phyloP scores from a whole-genome alignment of 306 rosid species.

The Canavalia ensiformis region DNA sequence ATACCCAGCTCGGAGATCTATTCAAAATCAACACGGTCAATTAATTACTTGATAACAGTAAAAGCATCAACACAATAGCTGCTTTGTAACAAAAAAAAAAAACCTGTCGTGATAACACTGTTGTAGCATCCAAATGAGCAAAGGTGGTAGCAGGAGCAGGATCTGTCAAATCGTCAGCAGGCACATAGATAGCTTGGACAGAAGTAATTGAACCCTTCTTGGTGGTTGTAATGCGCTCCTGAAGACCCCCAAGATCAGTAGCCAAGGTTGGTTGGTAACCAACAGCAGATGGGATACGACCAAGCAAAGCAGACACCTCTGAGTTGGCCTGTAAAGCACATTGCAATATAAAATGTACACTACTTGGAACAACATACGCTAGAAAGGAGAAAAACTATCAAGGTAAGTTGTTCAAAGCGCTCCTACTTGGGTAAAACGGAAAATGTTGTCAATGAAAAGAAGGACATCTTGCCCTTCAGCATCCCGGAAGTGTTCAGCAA shows the following conservation, averaged over 20 bases:
- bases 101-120: conserved; percentile 97
- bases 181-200: conserved; percentile 99
- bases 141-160: conserved; percentile 99
- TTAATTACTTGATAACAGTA: not conserved
- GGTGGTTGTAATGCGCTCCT: conserved; percentile 98
- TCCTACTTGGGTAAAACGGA: conserved; percentile 96
- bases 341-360: not conserved
- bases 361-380: too few relatives aligned
- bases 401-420: too few relatives aligned
- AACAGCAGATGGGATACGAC: conserved; percentile 99
- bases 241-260: conserved; percentile 99
- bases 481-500: conserved; percentile 99
- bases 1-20: conserved; percentile 99
- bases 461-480: conserved; percentile 99
- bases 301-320: conserved; percentile 99
- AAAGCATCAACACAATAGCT: too few relatives aligned
- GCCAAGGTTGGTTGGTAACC: conserved; percentile 99
- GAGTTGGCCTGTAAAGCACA: conserved; percentile 86
- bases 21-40: conserved; percentile 32
- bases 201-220: conserved; percentile 99
- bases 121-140: conserved; percentile 99
- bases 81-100: not conserved
- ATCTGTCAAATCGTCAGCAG: conserved; percentile 99
- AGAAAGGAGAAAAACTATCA: too few relatives aligned
- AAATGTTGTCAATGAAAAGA: conserved; percentile 96